Conservation (phyloP, 1,139 yeast genomes). For the Pneumocystis murina region DNA sequence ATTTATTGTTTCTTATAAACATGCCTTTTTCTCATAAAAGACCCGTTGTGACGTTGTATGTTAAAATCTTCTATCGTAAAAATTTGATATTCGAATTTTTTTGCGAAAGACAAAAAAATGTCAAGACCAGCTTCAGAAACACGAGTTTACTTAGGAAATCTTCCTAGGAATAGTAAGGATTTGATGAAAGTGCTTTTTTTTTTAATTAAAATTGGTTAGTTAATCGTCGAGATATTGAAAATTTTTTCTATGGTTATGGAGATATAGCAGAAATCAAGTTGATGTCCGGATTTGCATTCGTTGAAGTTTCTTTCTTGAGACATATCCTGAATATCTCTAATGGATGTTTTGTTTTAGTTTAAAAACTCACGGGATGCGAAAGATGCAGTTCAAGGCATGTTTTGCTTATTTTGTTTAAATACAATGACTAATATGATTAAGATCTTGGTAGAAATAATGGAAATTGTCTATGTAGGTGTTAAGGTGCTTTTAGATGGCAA, state of each 20-base stretch:
- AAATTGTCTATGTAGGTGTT: conserved; percentile 12
- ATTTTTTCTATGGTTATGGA: conserved; percentile 17
- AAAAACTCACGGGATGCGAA: conserved; percentile 19
- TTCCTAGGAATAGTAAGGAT: neutral
- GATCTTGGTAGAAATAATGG: conserved; percentile 14
- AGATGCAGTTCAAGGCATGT: conserved; percentile 18
- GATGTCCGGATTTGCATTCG: conserved; percentile 18
- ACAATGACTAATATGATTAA: neutral
- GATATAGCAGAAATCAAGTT: conserved; percentile 16
- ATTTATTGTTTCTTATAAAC: too few relatives aligned
- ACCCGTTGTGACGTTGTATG: neutral
- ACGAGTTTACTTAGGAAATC: neutral
- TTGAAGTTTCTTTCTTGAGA: neutral
- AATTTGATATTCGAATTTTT: neutral
- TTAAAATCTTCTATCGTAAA: neutral
- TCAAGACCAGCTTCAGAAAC: neutral
- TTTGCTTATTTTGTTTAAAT: neutral
- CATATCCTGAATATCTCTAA: neutral
- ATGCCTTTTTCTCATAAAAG: too few relatives aligned
- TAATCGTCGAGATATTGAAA: conserved; percentile 14
- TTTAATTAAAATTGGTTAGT: conserved; percentile 5
- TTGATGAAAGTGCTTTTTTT: neutral
- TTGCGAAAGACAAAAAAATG: neutral
- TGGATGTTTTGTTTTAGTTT: conserved; percentile 10
- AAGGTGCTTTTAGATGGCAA: conserved; percentile 21